Conservation (phyloP, 306 rosid species). For the Aeschynomene evenia region DNA sequence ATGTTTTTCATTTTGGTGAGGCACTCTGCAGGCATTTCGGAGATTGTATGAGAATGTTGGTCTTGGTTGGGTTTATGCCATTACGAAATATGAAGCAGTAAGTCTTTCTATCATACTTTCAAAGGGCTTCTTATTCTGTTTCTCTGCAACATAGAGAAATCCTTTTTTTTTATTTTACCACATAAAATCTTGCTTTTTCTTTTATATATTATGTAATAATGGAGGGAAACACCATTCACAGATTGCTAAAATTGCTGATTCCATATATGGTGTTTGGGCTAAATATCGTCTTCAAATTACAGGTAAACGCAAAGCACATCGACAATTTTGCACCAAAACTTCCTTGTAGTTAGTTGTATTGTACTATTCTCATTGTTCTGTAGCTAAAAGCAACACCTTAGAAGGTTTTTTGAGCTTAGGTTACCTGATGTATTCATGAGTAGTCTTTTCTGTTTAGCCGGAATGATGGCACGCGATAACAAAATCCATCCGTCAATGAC, state of each 20-base stretch:
- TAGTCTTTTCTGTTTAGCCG: not conserved
- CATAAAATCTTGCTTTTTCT: slow-evolving; percentile 2
- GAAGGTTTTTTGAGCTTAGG: not conserved
- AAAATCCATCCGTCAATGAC: slow-evolving; percentile 5
- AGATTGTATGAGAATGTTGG: slow-evolving; percentile 79
- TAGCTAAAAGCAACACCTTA: not conserved
- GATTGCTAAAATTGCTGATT: slow-evolving; percentile 69
- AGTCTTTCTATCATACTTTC: slow-evolving; percentile 32
- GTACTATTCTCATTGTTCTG: not conserved
- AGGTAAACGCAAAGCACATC: slow-evolving; percentile 37
- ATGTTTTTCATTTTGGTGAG: not conserved
- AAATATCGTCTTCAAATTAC: slow-evolving; percentile 86
- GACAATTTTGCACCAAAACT: slow-evolving; percentile 4
- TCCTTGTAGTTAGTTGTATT: not conserved
- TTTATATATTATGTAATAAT: slow-evolving; percentile 27
- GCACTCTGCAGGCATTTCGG: slow-evolving; percentile 70
- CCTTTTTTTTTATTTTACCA: not conserved
- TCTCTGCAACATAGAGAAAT: not conserved
- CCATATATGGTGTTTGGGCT: slow-evolving; percentile 80
- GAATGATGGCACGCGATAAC: slow-evolving; percentile 1
- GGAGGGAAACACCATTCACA: slow-evolving; percentile 32
- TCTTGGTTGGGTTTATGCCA: slow-evolving; percentile 94
- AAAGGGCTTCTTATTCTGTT: slow-evolving; percentile 17
- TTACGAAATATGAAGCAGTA: slow-evolving; percentile 83
- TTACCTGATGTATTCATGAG: not conserved